phyloP scores from a whole-genome alignment of 805 yeast species.

The Starmerella vitae region DNA sequence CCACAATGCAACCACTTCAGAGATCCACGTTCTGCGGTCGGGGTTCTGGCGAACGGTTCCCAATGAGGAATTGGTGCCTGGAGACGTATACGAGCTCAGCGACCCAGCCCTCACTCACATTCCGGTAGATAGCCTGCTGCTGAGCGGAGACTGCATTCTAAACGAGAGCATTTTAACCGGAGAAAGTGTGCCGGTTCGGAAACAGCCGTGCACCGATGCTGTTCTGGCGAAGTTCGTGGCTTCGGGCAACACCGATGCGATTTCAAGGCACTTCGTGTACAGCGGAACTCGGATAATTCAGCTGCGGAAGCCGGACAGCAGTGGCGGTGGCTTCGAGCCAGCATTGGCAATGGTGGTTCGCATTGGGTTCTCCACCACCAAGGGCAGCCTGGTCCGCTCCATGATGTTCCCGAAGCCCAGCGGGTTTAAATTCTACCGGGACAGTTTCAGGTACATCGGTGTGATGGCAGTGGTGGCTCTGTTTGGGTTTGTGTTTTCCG shows the following conservation, averaged over 20 bases:
- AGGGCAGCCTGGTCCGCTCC: conserved; percentile 84
- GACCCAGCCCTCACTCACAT: conserved; percentile 62
- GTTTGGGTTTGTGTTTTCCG: conserved; percentile 71
- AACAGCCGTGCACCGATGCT: conserved; percentile 48
- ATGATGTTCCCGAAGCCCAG: conserved; percentile 94
- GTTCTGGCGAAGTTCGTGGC: conserved; percentile 41
- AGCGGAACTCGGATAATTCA: conserved; percentile 83
- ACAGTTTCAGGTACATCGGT: conserved; percentile 91
- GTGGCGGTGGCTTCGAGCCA: conserved; percentile 39
- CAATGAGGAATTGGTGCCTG: conserved; percentile 79
- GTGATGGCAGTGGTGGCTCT: conserved; percentile 80
- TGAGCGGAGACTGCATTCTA: conserved; percentile 90
- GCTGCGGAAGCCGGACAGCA: conserved; percentile 45
- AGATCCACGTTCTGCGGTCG: conserved; percentile 78
- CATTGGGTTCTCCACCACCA: conserved; percentile 90
- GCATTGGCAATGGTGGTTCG: conserved; percentile 79
- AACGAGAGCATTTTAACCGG: conserved; percentile 98
- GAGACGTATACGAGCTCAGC: conserved; percentile 84
- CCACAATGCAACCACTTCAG: conserved; percentile 54
- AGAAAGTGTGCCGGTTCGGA: conserved; percentile 93
- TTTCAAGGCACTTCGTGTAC: conserved; percentile 40
- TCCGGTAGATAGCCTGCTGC: conserved; percentile 80
- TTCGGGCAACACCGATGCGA: conserved; percentile 24
- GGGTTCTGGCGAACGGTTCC: conserved; percentile 79
- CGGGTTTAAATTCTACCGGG: conserved; percentile 84